Conservation (phyloP, 2,329 filamentous ascomycete species). For the Taxawa tesnikishii region DNA sequence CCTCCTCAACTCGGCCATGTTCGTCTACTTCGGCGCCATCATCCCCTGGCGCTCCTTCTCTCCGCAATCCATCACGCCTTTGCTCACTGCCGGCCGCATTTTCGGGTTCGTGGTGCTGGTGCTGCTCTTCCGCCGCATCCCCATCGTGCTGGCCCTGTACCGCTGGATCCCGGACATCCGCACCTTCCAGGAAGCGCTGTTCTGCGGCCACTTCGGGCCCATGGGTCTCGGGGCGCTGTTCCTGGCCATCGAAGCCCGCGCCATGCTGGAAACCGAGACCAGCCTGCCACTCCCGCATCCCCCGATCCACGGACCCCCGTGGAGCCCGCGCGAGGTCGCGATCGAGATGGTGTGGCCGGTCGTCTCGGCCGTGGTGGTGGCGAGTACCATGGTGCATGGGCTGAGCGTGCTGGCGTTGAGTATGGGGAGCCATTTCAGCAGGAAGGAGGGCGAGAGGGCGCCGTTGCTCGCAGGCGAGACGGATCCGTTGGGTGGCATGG, state of each 20-base stretch:
- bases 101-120: constrained; percentile 36
- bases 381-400: constrained; percentile 42
- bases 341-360: constrained; percentile 41
- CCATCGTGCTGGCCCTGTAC: constrained; percentile 36
- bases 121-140: constrained; percentile 39
- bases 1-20: constrained; percentile 43
- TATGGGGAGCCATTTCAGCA: constrained; percentile 33
- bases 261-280: constrained; percentile 37
- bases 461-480: constrained; percentile 37
- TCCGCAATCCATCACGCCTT: constrained; percentile 25
- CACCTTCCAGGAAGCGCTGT: constrained; percentile 40
- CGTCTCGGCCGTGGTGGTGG: constrained; percentile 41
- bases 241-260: constrained; percentile 42
- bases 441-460: constrained; percentile 34
- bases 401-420: constrained; percentile 39
- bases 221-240: constrained; percentile 47
- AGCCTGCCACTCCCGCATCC: constrained; percentile 33
- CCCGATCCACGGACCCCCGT: constrained; percentile 21
- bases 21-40: constrained; percentile 44
- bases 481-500: constrained; percentile 38
- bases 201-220: constrained; percentile 45
- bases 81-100: constrained; percentile 27
- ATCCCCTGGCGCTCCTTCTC: constrained; percentile 38
- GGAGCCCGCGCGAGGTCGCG: constrained; percentile 22
- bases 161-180: constrained; percentile 35